Percentiles rank a stretch among this genome's conserved stretches.
Conservation (phyloP, 2,329 filamentous ascomycete species). For the Graphium sp. region DNA sequence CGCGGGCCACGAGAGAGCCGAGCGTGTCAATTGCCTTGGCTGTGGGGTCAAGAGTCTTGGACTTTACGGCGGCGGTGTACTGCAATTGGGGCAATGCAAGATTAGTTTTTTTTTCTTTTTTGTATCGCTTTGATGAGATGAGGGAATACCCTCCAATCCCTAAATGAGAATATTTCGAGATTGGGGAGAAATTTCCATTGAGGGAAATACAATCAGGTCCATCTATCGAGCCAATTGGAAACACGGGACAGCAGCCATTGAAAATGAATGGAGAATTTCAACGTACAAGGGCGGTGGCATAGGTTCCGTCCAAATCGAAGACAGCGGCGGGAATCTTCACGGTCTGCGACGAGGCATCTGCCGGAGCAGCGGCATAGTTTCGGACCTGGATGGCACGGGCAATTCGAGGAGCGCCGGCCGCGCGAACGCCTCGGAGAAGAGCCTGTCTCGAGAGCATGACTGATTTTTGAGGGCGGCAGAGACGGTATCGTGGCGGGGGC, state of each 20-base stretch:
- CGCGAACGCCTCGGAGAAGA: constrained; percentile 35
- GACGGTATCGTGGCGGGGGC: constrained; percentile 6
- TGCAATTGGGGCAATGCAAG: constrained; percentile 22
- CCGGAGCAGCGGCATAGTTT: constrained; percentile 69
- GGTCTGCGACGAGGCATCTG: constrained; percentile 42
- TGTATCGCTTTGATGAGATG: not conserved
- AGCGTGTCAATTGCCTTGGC: constrained; percentile 65
- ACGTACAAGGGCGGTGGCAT: constrained; percentile 93
- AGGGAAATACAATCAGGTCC: no score
- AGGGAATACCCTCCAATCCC: not conserved
- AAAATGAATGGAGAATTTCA: not conserved
- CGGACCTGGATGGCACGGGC: constrained; percentile 47
- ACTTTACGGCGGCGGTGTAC: constrained; percentile 95
- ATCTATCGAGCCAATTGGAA: not conserved
- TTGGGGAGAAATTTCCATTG: no score
- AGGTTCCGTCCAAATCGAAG: constrained; percentile 94
- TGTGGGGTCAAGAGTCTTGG: constrained; percentile 67
- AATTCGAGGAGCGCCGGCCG: constrained; percentile 43
- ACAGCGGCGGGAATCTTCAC: constrained; percentile 77
- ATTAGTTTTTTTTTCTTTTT: not conserved
- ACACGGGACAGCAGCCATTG: not conserved
- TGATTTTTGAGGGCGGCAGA: constrained; percentile 9
- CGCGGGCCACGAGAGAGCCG: constrained; percentile 56
- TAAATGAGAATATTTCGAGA: no score
- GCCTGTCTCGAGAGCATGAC: constrained; percentile 45